Percentiles rank a stretch among this genome's conserved stretches.
phyloP scores from a whole-genome alignment of 306 rosid genomes.

The Quercus gilva region DNA sequence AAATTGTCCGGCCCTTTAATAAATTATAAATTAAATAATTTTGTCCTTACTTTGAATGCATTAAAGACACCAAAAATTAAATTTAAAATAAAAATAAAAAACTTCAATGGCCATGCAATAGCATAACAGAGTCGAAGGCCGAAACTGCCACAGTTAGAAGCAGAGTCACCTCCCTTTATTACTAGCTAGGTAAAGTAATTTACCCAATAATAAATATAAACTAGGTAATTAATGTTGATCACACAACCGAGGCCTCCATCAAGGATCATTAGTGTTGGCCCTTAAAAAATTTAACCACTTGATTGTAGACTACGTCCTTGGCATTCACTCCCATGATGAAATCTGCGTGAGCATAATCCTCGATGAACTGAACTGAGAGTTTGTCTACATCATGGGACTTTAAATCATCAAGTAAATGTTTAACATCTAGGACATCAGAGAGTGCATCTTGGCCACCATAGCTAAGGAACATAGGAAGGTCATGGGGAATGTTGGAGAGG shows the following conservation, averaged over 20 bases:
- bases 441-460: slow-evolving; percentile 81
- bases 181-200: neutral
- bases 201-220: neutral
- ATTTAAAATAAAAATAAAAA: too few species aligned
- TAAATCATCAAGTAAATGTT: slow-evolving; percentile 51
- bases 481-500: slow-evolving; percentile 72
- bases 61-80: too few species aligned
- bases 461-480: slow-evolving; percentile 82
- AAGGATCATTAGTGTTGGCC: slow-evolving; percentile 27
- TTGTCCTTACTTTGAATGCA: too few species aligned
- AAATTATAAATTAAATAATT: too few species aligned
- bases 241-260: neutral
- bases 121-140: accelerated
- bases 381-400: slow-evolving; percentile 66
- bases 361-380: slow-evolving; percentile 48
- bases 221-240: neutral
- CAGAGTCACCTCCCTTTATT: neutral
- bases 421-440: slow-evolving; percentile 62
- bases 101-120: too few species aligned
- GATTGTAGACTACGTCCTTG: slow-evolving; percentile 58
- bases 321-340: slow-evolving; percentile 74
- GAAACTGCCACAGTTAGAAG: too few species aligned
- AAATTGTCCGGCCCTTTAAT: too few species aligned
- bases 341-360: slow-evolving; percentile 75
- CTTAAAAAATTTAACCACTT: slow-evolving; percentile 53